Conservation (phyloP, 176 grass and related monocot species). For the Poa pratensis region DNA sequence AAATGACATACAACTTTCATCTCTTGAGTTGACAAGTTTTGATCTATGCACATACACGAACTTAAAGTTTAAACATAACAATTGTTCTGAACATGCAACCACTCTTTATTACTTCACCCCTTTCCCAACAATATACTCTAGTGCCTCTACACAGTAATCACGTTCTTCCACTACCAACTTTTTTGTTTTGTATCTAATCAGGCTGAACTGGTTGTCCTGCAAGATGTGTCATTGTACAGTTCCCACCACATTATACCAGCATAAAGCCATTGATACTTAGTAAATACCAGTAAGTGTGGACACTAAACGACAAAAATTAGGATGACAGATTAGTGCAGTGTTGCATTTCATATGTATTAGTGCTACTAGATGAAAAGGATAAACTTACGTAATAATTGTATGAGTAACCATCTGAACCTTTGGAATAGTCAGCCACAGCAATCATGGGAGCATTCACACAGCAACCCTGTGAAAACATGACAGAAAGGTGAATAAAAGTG, state of each 20-base stretch:
- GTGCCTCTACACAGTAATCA: background rate
- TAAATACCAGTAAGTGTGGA: background rate
- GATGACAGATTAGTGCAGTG: background rate
- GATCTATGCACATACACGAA: constrained; percentile 1
- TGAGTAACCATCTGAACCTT: constrained; percentile 75
- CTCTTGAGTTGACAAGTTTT: background rate
- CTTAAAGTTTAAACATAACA: background rate
- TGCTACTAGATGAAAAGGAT: background rate
- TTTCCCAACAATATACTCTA: background rate
- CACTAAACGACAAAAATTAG: background rate
- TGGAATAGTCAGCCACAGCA: constrained; percentile 74
- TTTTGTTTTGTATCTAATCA: background rate
- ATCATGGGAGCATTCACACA: constrained; percentile 94
- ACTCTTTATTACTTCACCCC: background rate
- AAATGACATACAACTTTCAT: background rate
- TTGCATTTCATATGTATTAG: constrained; percentile 11
- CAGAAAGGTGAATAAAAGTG: constrained; percentile 15
- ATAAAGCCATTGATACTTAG: background rate
- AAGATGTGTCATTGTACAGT: background rate
- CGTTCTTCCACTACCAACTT: background rate
- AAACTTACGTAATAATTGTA: constrained; percentile 89
- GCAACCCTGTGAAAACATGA: constrained; percentile 53
- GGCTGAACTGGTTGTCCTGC: background rate
- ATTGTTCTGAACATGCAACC: background rate
- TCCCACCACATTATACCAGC: background rate